A percentile compares a stretch with the other conserved stretches of the same genome.
Conservation (phyloP, 768 basidiomycete species). For the Termitomyces eurrhizus region DNA sequence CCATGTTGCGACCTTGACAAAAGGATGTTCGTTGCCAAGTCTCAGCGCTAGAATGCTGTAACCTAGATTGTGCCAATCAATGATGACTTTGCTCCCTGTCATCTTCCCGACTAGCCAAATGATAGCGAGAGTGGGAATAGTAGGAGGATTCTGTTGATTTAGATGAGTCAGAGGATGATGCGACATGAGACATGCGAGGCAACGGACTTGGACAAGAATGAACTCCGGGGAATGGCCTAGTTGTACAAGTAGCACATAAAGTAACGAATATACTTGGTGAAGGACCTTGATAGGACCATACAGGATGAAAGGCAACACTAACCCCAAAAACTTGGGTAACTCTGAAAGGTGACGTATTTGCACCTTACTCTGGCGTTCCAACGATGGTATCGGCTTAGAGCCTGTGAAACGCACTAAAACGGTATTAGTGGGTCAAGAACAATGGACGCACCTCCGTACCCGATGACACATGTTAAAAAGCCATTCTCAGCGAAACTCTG, state of each 20-base stretch:
- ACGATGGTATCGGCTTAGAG: constrained; percentile 70
- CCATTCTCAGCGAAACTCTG: constrained; percentile 82
- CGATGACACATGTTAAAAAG: constrained; percentile 79
- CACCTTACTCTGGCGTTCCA: constrained; percentile 63
- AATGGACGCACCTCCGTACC: constrained; percentile 64
- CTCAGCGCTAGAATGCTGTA: constrained; percentile 88
- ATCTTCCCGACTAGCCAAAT: constrained; percentile 70
- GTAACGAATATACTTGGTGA: constrained; percentile 61
- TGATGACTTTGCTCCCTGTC: constrained; percentile 81
- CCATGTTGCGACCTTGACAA: constrained; percentile 77
- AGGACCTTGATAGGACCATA: constrained; percentile 80
- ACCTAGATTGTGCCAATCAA: constrained; percentile 99
- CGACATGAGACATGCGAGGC: constrained; percentile 10
- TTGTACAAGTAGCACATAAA: constrained; percentile 55
- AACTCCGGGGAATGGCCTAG: constrained; percentile 72
- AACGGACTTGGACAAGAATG: constrained; percentile 84
- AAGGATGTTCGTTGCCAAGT: constrained; percentile 60
- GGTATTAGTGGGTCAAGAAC: neutral
- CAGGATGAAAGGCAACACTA: constrained; percentile 56
- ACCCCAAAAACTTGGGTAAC: constrained; percentile 48
- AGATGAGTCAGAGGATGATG: neutral
- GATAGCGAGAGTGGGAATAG: constrained; percentile 88
- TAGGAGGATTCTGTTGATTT: constrained; percentile 80
- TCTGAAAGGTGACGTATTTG: constrained; percentile 65
- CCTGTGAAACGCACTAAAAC: constrained; percentile 38